Evolutionary conservation across 1,284 basidiomycete genomes (phyloP), one percentile per base, ranked within the genome.

Genomic region (Austroboletus novae-zelandiae): DNA sequence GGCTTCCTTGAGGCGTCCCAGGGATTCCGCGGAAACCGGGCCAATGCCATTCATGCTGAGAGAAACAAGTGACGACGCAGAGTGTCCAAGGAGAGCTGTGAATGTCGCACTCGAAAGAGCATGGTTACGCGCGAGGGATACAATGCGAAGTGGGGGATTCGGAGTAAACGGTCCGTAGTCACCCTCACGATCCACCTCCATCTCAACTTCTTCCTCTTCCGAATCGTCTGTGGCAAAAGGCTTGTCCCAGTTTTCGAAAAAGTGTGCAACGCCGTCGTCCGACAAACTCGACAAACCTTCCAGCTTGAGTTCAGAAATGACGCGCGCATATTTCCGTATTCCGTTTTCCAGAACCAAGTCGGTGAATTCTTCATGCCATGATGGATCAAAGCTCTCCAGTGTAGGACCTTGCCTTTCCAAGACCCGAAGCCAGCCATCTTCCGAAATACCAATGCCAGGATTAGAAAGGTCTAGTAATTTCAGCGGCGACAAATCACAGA

Each of bases 11-110:
- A 96, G 75, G 36, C 58, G 58, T 42, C 67, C 71, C 35, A 97
- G 68, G 1, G 79, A 76, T 10, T 80, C 79, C 31, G 79, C 74
- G 0, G 78, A 77, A 1, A 84, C 75, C 1, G 76, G 43, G 35
- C 60, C 61, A 14, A 68, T 17, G 18, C 64, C 87, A 53, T 94
- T 91, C 58, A 99, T 78, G 56, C 81, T 80, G 25, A 98, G 75
- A 25, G 75, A 63, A 44, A 77, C 71, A n/a, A 98, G 71, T 1
- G 72, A 68, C 6, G 58, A 40, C 1, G 86, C 85, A 4, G 90
- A 92, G 61, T 95, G 91, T 10, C 68, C 65, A 30, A 97, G 67
- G 23, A 97, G 61, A 10, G 86, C 82, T 0, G 61, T 59, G 4
- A 98, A 74, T 0, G 91, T 77, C 1, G 70, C 69, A 32, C 77